Evolutionary conservation across 148 eudicot genomes (phyloP), one percentile per base, ranked within the genome.

Genomic region (Silene latifolia): DNA sequence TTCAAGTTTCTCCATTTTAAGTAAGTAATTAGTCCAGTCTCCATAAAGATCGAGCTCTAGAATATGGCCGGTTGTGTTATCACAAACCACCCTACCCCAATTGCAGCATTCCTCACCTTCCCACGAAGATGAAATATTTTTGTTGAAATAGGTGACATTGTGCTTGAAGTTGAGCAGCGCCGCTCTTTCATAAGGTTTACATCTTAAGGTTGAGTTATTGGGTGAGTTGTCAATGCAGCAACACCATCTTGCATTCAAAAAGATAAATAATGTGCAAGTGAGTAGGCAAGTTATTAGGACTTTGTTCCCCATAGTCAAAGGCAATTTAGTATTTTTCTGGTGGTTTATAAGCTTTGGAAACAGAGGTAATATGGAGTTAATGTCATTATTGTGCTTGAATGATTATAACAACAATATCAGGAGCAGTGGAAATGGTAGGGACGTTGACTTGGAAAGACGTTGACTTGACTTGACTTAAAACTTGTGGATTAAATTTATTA

Each of bases 31-130:
- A 10, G 5, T 0, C 0, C 57, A 0, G 3, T 8, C 27, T 0
- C 67, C 75, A 20, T 12, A 0, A 29, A 72, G 66, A 39, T 39
- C 17, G 24, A 72, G 67, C 21, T 47, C 14, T 5, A 47, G 53
- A 9, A 72, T 54, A 5, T 59, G 56, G 19, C 57, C 67, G 4
- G 67, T 72, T 5, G 65, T 6, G 62, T 60, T 42, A 72, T 72
- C 46, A 60, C 75, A 72, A 21, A 6, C 21, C 6, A 72, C 67
- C 35, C 75, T 35, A 0, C 18, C 1, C 75, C 75, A 72, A 0
- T 5, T 21, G 67, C 75, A 72, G 67, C 75, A 72, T 32, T 72
- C 75, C 12, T 42, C 54, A 5, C 54, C 75, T 11, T 10, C 15
- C 54, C 54, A 48, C 13, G 54, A 48, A 48, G 15, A 48, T 11